These are phyloP conservation scores for Bipolaris victoriae DNA, from an alignment of 2,329 filamentous ascomycete species.

Conservation along the genomic window DNA sequence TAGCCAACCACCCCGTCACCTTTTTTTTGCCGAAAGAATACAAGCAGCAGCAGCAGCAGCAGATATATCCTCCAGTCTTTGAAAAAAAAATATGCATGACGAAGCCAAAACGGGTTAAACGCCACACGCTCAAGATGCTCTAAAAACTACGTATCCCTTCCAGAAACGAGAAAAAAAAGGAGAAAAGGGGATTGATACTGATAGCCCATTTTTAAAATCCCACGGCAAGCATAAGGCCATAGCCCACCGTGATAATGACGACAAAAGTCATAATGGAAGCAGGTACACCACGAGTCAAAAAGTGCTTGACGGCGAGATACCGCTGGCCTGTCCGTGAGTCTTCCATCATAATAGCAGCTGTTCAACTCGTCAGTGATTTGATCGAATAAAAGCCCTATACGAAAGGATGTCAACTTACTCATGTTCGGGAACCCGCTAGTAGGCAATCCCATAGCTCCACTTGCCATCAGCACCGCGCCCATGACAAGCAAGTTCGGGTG, in stretches of 20 bases:
- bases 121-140: no score
- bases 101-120: no score
- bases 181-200: no score
- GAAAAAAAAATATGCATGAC: no score
- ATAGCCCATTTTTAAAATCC: slow-evolving; percentile 60
- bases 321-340: slow-evolving; percentile 87
- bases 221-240: slow-evolving; percentile 82
- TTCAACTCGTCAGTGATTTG: background rate
- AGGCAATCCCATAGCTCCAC: slow-evolving; percentile 94
- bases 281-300: slow-evolving; percentile 91
- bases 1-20: no score
- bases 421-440: slow-evolving; percentile 98
- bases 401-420: slow-evolving; percentile 71
- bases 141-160: no score
- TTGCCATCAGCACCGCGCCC: slow-evolving; percentile 94
- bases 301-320: slow-evolving; percentile 91
- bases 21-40: no score
- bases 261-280: slow-evolving; percentile 80
- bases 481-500: slow-evolving; percentile 96
- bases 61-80: no score
- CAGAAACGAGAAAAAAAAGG: background rate
- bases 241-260: slow-evolving; percentile 87
- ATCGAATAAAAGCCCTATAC: background rate
- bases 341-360: slow-evolving; percentile 99
- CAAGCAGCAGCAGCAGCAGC: no score